Conservation (phyloP, 2,329 filamentous ascomycete species). For the Akanthomyces uredinophilus region DNA sequence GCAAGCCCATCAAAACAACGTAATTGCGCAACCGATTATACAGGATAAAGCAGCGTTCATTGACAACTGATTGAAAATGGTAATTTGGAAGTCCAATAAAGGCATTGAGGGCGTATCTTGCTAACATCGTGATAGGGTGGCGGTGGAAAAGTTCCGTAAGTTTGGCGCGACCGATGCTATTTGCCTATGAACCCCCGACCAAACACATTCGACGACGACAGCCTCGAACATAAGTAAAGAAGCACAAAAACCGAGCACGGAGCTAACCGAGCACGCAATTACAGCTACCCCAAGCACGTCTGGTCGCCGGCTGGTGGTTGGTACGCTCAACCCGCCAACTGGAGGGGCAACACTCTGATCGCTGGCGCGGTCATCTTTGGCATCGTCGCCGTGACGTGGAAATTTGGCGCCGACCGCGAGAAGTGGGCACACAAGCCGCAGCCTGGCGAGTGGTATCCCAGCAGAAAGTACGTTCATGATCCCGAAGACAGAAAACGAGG, state of each 20-base stretch:
- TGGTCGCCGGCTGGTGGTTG: conserved; percentile 98
- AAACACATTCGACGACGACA: conserved; percentile 21
- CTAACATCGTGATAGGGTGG: conserved; percentile 59
- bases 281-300: conserved; percentile 95
- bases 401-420: conserved; percentile 69
- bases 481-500: neutral
- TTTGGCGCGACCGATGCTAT: conserved; percentile 18
- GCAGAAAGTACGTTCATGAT: conserved; percentile 63
- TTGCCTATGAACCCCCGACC: neutral
- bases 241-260: conserved; percentile 7
- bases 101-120: conserved; percentile 4
- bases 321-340: conserved; percentile 93
- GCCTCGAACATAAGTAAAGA: neutral
- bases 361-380: conserved; percentile 64
- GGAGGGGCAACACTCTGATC: conserved; percentile 84
- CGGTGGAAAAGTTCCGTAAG: conserved; percentile 62
- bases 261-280: conserved; percentile 15
- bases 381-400: conserved; percentile 64
- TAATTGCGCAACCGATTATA: conserved; percentile 26
- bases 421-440: conserved; percentile 70
- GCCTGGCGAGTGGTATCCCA: conserved; percentile 72
- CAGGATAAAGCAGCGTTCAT: conserved; percentile 25
- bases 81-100: conserved; percentile 27
- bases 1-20: conserved; percentile 23
- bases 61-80: conserved; percentile 49